Base-by-base conservation (phyloP, 495 filamentous ascomycete species). In the Neurospora pannonica region DNA sequence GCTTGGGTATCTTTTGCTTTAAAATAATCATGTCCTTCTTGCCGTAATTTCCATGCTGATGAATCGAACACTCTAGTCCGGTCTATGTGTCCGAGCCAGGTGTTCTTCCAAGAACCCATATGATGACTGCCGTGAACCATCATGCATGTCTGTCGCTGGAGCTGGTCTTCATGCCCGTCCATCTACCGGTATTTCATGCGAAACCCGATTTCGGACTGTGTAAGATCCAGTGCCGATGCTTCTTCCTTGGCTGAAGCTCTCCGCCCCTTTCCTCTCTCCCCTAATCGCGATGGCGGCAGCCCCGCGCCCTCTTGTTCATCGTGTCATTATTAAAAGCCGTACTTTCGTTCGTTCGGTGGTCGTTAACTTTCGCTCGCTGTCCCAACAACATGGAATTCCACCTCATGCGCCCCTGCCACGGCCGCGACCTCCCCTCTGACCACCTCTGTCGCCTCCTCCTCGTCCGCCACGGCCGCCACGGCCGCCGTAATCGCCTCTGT, bases 401-500 rank as follows among this genome's bases (percentile, higher is more conserved):
- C 28, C 67, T 24, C 48, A 38, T 78, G 81, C 81, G 34, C 79
- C 79, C 43, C 82, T 72, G 39, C 77, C 84, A 54, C 83, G 77
- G 24, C 87, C 87, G 67, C 87, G 78, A 2, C 89, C 89, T 39
- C 90, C 81, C 28, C 87, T 85, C 36, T 87, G 76, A 42, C 77
- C 75, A 2, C 78, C 78, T 69, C 79, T 71, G 36, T 77, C 77
- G 8, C 79, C 81, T 21, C 86, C 86, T 76, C 89, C 86, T 2
- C 89, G 84, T 62, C 89, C 81, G 34, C 86, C 83, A 70, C 85
- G 81, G 71, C 84, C 85, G 34, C 89, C 87, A 76, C 88, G 81
- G 42, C 90, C 88, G 70, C 89, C 86, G 73, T 89, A 84, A 76
- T 91, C 90, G 37, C 91, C 90, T 75, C 93, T 86, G 71, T 89